These are phyloP conservation scores for Margaritispora aquatica DNA, from an alignment of 495 filamentous ascomycete genomes.

Conservation along the genomic window DNA sequence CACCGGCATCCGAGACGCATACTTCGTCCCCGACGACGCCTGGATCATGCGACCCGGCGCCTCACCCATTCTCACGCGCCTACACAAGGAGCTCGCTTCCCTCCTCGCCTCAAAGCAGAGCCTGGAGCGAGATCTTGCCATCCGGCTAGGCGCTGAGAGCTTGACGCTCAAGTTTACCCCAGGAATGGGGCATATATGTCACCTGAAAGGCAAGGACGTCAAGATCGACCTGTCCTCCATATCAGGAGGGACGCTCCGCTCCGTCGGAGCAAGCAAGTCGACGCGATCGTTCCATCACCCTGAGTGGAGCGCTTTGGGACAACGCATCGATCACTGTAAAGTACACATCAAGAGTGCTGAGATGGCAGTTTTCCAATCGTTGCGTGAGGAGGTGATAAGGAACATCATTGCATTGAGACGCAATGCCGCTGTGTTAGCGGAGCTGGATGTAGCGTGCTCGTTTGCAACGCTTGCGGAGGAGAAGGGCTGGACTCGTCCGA, in stretches of 20 bases:
- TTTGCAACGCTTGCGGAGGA: constrained; percentile 74
- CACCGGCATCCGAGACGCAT: constrained; percentile 39
- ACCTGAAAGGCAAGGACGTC: constrained; percentile 79
- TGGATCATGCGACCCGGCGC: constrained; percentile 87
- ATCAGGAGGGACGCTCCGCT: constrained; percentile 17
- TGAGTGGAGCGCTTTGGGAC: constrained; percentile 76
- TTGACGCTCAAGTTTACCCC: constrained; percentile 81
- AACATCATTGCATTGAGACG: constrained; percentile 77
- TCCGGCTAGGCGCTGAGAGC: constrained; percentile 39
- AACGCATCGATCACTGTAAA: constrained; percentile 62
- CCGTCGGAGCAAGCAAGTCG: constrained; percentile 69
- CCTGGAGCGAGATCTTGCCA: constrained; percentile 54
- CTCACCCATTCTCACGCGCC: constrained; percentile 51
- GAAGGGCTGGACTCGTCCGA: constrained; percentile 64
- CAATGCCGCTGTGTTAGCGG: constrained; percentile 84
- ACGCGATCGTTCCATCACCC: constrained; percentile 80
- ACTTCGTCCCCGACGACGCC: constrained; percentile 51
- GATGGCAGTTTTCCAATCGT: constrained; percentile 48
- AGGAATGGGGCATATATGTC: constrained; percentile 78
- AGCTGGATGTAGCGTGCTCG: constrained; percentile 81
- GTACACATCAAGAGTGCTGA: constrained; percentile 52
- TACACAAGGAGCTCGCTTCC: constrained; percentile 59
- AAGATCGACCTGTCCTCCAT: constrained; percentile 23
- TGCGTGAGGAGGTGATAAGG: constrained; percentile 64
- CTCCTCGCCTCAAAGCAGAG: constrained; percentile 50